These are phyloP conservation scores for Corynespora cassiicola DNA, from an alignment of 2,329 filamentous ascomycete genomes.

Conservation along the genomic window DNA sequence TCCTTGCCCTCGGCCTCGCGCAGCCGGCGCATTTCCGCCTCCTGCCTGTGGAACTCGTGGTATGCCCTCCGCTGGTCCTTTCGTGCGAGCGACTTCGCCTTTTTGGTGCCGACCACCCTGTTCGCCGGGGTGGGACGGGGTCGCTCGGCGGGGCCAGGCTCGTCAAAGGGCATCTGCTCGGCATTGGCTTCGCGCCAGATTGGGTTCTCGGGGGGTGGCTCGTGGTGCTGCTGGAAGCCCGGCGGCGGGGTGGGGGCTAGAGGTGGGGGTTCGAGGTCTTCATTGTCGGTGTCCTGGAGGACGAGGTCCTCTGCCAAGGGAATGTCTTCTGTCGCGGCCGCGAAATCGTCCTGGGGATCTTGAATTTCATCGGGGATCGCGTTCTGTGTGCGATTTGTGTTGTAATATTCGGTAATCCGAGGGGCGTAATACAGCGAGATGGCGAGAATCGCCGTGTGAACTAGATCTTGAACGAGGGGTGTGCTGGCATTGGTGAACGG, in stretches of 20 bases:
- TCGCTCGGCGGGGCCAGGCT: slow-evolving; percentile 42
- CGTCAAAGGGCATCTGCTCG: slow-evolving; percentile 8
- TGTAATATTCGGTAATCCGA: slow-evolving; percentile 51
- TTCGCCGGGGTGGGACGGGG: slow-evolving; percentile 35
- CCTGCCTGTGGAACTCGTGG: slow-evolving; percentile 57
- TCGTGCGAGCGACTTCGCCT: slow-evolving; percentile 55
- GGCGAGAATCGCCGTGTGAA: slow-evolving; percentile 53
- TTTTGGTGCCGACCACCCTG: slow-evolving; percentile 54
- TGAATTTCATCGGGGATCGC: not conserved
- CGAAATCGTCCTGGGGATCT: too few species aligned
- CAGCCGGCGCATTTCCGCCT: slow-evolving; percentile 54
- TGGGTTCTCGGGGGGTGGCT: slow-evolving; percentile 6
- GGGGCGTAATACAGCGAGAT: slow-evolving; percentile 55
- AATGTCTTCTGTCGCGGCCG: slow-evolving; percentile 21
- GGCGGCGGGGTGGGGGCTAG: slow-evolving; percentile 36
- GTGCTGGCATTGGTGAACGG: slow-evolving; percentile 57
- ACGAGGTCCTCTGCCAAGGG: slow-evolving; percentile 33
- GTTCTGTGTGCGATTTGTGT: slow-evolving; percentile 17
- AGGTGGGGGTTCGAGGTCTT: slow-evolving; percentile 24
- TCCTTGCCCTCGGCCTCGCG: slow-evolving; percentile 50
- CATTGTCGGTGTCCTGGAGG: slow-evolving; percentile 29
- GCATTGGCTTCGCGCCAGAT: slow-evolving; percentile 11
- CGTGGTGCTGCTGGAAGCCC: slow-evolving; percentile 9
- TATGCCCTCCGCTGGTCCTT: slow-evolving; percentile 53
- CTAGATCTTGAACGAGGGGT: slow-evolving; percentile 54